Base-by-base conservation (phyloP, 768 basidiomycete species). In the Psilocybe subaeruginosa region DNA sequence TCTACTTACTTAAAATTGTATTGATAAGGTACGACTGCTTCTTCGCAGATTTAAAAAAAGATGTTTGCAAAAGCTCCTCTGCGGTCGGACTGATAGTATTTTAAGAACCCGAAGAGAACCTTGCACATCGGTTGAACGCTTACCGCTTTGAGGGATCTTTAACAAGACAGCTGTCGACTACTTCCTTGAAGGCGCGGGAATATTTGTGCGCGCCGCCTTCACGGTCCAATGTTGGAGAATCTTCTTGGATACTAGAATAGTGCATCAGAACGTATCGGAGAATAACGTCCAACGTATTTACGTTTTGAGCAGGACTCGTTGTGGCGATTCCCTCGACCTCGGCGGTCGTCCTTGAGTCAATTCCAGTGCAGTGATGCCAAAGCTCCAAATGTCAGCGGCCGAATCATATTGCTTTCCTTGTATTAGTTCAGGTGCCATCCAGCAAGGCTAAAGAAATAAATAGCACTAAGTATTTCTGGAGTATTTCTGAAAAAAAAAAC, bases 351-450 rank as follows among this genome's bases (percentile, higher is more conserved):
- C 96, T 68, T 93, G 89, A 0, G 92, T 83, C 33, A 98, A 80
- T 72, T 97, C 96, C 49, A 97, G 77, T 14, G 95, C 91, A n/a
- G 95, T 97, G 60, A 98, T 95, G 11, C 93, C 96, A 72, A 97
- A 92, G 60, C 92, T 95, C 95, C 95, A 98, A 60, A 98, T 95
- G 70, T 98, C 96, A 17, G 93, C 93, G 64, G 88, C 85, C 11
- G 87, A 83, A 70, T 96, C 94, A 72, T 96, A 97, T 58, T 86
- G 85, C 65, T 84, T 84, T 53, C 94, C 91, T 66, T 90, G 84
- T 50, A 98, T 92, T 23, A 97, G 83, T 68, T 98, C 96, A 1
- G 96, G 96, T 0, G 96, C 93, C 95, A 97, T 98, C 93, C 93
- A 97, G 71, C 92, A 93, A 1, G 96, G 96, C 86, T 88, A 59